Evolutionary conservation across 495 filamentous ascomycete genomes (phyloP), one percentile per base, ranked within the genome.

Genomic region (Xylona heveae): DNA sequence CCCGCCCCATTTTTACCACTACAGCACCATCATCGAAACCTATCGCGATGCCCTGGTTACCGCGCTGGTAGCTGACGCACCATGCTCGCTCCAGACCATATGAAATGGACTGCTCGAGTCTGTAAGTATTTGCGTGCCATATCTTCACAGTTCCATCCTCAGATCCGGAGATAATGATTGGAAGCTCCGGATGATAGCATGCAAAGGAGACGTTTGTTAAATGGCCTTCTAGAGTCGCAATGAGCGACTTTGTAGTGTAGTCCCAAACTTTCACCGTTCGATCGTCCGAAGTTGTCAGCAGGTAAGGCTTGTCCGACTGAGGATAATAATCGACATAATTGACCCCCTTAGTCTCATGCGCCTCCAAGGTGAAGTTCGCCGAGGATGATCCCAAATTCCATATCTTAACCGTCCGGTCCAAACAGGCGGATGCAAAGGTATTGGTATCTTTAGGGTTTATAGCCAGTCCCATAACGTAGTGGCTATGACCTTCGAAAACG

Each of bases 361-460:
- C 88, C 52, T 97, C 88, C 12, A 97, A 61, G 14, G 88, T 93
- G 52, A 85, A 93, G 50, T 93, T 95, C 25, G 88, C 76, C 24
- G 79, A 79, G 6, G 64, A 56, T 3, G 82, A 91, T 15, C 88
- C 88, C 43, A 97, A 62, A 46, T 74, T 91, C 88, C 88, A 97
- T 48, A 97, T 93, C 64, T 97, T 97, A 37, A 97, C 84, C 2
- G 83, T 91, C 37, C 88, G 68, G 50, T 97, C 88, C 46, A 99
- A 57, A 64, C 88, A 99, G 6, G 88, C 90, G 3, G 80, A 90
- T 19, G 88, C 88, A 49, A 97, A 97, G 12, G 88, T 84, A 49
- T 99, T 99, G 14, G 90, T 94, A 43, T 95, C 88, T 52, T 95
- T 99, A 10, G 88, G 88, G 53, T 99, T 95, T 50, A 99, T 92